Conservation (phyloP, 345 rosid species). For the Populus simonii region DNA sequence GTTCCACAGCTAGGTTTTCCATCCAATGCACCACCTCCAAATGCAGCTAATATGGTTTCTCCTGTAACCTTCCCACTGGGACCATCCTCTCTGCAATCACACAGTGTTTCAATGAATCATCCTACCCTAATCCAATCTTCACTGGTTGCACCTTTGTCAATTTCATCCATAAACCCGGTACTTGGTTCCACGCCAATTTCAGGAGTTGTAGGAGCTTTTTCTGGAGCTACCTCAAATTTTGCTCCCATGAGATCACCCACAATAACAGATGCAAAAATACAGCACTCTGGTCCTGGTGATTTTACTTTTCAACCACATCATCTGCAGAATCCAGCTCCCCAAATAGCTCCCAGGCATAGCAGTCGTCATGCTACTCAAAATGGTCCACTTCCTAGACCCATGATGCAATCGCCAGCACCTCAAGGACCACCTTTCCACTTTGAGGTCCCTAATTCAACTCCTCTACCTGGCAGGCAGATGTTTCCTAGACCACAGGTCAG, state of each 20-base stretch:
- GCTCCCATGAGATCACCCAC: constrained; percentile 35
- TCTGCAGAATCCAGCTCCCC: constrained; percentile 33
- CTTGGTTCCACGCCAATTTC: constrained; percentile 13
- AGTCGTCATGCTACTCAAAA: constrained; percentile 27
- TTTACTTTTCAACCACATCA: constrained; percentile 58
- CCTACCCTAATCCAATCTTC: constrained; percentile 32
- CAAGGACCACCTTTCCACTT: constrained; percentile 38
- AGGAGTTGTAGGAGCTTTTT: constrained; percentile 23
- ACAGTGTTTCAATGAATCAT: constrained; percentile 33
- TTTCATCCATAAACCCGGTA: constrained; percentile 16
- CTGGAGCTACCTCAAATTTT: constrained; percentile 37
- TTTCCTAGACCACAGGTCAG: constrained; percentile 43
- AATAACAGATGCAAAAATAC: constrained; percentile 29
- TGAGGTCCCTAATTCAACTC: constrained; percentile 25
- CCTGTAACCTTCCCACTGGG: constrained; percentile 16
- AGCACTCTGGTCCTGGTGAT: constrained; percentile 47
- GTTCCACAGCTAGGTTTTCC: constrained; percentile 41
- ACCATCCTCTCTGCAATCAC: constrained; percentile 24
- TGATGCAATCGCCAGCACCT: constrained; percentile 30
- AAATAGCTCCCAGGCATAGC: constrained; percentile 41
- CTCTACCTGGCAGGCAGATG: constrained; percentile 45
- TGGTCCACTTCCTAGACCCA: constrained; percentile 32
- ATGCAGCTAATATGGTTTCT: constrained; percentile 8
- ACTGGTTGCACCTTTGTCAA: constrained; percentile 14
- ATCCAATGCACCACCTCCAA: constrained; percentile 16